Evolutionary conservation across 176 grass and related monocot species (phyloP), one percentile per base, ranked within the genome.

Genomic region (Lolium rigidum): DNA sequence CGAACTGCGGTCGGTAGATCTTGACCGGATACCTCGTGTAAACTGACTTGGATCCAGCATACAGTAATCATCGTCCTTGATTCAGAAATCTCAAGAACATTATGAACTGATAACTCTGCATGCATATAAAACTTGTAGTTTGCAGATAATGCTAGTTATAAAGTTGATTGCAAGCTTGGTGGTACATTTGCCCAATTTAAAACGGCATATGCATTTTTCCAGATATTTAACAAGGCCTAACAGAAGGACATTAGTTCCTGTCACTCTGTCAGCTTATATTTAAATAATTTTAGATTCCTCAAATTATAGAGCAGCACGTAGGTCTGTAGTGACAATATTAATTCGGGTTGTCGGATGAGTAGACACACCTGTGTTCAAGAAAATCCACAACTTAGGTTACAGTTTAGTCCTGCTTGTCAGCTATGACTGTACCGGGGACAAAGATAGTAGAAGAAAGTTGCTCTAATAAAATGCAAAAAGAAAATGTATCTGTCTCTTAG

Each of bases 1-100:
- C 43, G 17, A 80, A 61, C 47, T 39, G 18, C 54, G 78, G 85
- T 87, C 80, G 85, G 77, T 74, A 80, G 85, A 87, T 87, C 85
- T 81, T 87, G 78, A 87, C 78, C 57, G 28, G 55, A 64, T 61
- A 51, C 84, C 64, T 12, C 24, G 37, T 69, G 84, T 86, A 41
- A 78, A 68, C 64, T 85, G 83, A 52, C 26, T 77, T 66, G 72
- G 83, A 85, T 65, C 62, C 62, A 65, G 26, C 83, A 17, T 51
- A 25, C 14, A 51, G 50, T 64, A 52, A 51, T 16, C 63, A 44
- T 69, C 31, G 7, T 39, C 31, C 13, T 44, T 57, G 35, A 68
- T 85, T 5, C 43, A 10, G 17, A 46, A 28, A 28, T 38, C 43
- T 54, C 2, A 58, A 55, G 22, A 14, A 37, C 48, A 78, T 38